These are phyloP conservation scores for Aspergillus sergii DNA, from an alignment of 2,329 filamentous ascomycete genomes.

Conservation along the genomic window DNA sequence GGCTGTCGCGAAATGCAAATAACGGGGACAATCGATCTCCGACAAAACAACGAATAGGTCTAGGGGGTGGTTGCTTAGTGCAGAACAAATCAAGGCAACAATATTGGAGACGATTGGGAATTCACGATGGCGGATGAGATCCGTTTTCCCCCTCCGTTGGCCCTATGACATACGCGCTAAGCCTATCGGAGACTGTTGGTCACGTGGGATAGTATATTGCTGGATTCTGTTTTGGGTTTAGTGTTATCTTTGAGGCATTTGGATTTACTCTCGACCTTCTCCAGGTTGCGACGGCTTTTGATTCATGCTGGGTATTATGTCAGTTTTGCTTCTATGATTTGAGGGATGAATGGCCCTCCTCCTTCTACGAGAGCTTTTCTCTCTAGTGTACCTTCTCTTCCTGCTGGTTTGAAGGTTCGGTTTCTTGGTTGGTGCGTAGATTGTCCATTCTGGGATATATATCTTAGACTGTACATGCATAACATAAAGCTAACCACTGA, in stretches of 20 bases:
- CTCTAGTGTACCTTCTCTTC: conserved; percentile 56
- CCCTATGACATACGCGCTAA: conserved; percentile 41
- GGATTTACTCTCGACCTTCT: neutral
- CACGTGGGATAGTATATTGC: conserved; percentile 30
- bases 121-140: conserved; percentile 7
- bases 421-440: conserved; percentile 83
- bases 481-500: neutral
- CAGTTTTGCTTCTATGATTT: neutral
- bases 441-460: neutral
- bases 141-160: conserved; percentile 33
- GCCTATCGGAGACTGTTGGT: conserved; percentile 32
- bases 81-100: neutral
- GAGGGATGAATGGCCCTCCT: conserved; percentile 56
- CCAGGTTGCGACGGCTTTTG: neutral
- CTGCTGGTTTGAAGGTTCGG: conserved; percentile 75
- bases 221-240: neutral
- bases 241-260: neutral
- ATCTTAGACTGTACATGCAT: neutral
- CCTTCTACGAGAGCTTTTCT: conserved; percentile 69
- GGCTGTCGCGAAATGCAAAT: neutral
- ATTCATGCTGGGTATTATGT: conserved; percentile 8
- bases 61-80: neutral
- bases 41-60: neutral
- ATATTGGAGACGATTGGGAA: conserved; percentile 1
- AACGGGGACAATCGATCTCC: neutral